Evolutionary conservation across 2,329 filamentous ascomycete genomes (phyloP).

Genomic region (Colletotrichum somersetense): DNA sequence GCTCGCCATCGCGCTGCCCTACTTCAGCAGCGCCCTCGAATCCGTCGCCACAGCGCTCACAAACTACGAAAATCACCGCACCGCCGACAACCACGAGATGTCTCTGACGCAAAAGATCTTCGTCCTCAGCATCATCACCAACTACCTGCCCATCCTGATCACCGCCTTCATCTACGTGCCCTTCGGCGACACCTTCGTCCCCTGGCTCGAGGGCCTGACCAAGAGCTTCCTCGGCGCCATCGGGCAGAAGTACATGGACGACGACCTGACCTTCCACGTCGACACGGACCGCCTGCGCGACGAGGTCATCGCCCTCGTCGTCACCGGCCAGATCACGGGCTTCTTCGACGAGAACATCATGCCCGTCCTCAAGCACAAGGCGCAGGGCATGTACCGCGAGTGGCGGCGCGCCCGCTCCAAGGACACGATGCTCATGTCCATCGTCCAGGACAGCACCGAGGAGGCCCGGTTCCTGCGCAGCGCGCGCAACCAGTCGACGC

Average conservation of each 20-base stretch:
- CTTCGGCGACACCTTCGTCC: conserved; percentile 76
- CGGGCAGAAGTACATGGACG: conserved; percentile 60
- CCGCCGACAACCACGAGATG: conserved; percentile 75
- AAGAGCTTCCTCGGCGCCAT: conserved; percentile 60
- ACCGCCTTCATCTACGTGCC: conserved; percentile 86
- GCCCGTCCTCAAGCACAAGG: conserved; percentile 75
- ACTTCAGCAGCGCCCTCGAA: conserved; percentile 73
- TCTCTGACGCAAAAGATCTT: conserved; percentile 82
- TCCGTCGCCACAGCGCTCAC: conserved; percentile 73
- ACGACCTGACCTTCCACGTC: conserved; percentile 69
- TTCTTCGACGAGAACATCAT: conserved; percentile 80
- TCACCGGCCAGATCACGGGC: conserved; percentile 78
- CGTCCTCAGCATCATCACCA: conserved; percentile 83
- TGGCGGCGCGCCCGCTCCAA: conserved; percentile 51
- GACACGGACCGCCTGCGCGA: conserved; percentile 76
- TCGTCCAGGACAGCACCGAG: conserved; percentile 68
- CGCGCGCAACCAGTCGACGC: conserved; percentile 75
- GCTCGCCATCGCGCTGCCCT: conserved; percentile 75
- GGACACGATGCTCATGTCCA: conserved; percentile 60
- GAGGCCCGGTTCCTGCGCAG: conserved; percentile 74
- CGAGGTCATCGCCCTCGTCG: conserved; percentile 81
- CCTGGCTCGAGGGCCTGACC: conserved; percentile 72
- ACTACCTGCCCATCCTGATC: conserved; percentile 80
- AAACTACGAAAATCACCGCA: conserved; percentile 82
- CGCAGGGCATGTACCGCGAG: conserved; percentile 59